A percentile compares a stretch with the other conserved stretches of the same genome.
phyloP scores from a whole-genome alignment of 495 filamentous ascomycete genomes.

The Pseudotulostoma volvatum region DNA sequence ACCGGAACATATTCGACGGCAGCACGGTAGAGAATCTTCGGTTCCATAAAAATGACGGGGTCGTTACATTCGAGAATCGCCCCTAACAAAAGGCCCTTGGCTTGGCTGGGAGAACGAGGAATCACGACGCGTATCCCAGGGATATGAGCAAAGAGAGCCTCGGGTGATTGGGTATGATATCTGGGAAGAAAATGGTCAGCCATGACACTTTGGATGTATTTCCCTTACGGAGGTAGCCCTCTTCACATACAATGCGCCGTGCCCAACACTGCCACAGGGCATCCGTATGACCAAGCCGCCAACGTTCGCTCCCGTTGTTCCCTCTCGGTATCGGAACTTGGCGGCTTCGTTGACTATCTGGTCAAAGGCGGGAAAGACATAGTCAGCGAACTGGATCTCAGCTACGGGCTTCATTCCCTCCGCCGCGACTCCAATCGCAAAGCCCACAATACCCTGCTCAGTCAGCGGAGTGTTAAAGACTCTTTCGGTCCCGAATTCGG shows the following conservation, averaged over 20 bases:
- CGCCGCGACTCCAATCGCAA: constrained; percentile 76
- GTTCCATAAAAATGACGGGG: constrained; percentile 92
- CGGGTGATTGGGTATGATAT: constrained; percentile 89
- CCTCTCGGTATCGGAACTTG: constrained; percentile 81
- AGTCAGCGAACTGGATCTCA: constrained; percentile 97
- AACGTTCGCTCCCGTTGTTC: constrained; percentile 44
- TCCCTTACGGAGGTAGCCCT: too few species aligned
- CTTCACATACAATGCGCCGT: constrained; percentile 60
- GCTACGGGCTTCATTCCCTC: constrained; percentile 89
- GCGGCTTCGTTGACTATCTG: constrained; percentile 95
- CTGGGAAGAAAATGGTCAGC: constrained; percentile 18
- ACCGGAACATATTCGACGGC: constrained; percentile 90
- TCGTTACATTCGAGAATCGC: constrained; percentile 71
- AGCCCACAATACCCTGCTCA: constrained; percentile 90
- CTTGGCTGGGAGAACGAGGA: constrained; percentile 77
- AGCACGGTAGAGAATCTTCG: constrained; percentile 86
- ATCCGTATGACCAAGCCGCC: constrained; percentile 83
- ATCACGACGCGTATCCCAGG: constrained; percentile 83
- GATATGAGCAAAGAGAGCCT: constrained; percentile 81
- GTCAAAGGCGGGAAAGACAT: constrained; percentile 92
- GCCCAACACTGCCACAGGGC: constrained; percentile 91
- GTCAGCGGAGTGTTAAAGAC: constrained; percentile 95
- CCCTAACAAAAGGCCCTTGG: constrained; percentile 71
- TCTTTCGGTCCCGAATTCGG: constrained; percentile 69
- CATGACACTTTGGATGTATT: too few species aligned